Evolutionary conservation across 2,329 filamentous ascomycete genomes (phyloP).

Genomic region (Aspergillus intermedius): DNA sequence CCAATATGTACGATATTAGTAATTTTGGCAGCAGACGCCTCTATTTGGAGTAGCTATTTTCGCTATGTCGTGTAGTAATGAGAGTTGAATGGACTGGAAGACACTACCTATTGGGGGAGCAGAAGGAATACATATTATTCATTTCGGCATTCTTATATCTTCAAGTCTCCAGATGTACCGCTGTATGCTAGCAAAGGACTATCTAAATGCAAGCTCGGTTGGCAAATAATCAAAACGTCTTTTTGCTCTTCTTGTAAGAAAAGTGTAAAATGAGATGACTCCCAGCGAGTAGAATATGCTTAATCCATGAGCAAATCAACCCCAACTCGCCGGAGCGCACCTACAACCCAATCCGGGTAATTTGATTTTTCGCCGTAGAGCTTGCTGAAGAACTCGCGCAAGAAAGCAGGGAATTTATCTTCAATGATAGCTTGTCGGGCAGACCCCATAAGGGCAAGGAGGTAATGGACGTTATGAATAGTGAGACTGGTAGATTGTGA

Average conservation of each 20-base stretch:
- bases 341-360: slow-evolving; percentile 79
- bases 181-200: no score
- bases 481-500: slow-evolving; percentile 56
- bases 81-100: no score
- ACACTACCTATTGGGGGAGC: no score
- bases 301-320: slow-evolving; percentile 58
- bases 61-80: no score
- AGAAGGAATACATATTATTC: no score
- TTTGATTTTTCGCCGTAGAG: slow-evolving; percentile 61
- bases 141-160: no score
- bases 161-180: no score
- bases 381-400: slow-evolving; percentile 69
- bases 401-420: slow-evolving; percentile 71
- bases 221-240: not conserved
- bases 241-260: no score
- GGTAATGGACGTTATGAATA: slow-evolving; percentile 93
- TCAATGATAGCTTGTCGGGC: slow-evolving; percentile 71
- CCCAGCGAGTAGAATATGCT: slow-evolving; percentile 20
- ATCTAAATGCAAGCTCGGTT: not conserved
- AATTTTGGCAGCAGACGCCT: not conserved
- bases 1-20: not conserved
- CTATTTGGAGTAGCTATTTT: no score
- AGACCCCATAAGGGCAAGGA: slow-evolving; percentile 73
- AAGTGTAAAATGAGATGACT: no score
- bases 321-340: slow-evolving; percentile 69